Evolutionary conservation across 2,329 filamentous ascomycete species (phyloP), one percentile per base, ranked within the genome.

Genomic region (Neophaeococcomyces aloes): DNA sequence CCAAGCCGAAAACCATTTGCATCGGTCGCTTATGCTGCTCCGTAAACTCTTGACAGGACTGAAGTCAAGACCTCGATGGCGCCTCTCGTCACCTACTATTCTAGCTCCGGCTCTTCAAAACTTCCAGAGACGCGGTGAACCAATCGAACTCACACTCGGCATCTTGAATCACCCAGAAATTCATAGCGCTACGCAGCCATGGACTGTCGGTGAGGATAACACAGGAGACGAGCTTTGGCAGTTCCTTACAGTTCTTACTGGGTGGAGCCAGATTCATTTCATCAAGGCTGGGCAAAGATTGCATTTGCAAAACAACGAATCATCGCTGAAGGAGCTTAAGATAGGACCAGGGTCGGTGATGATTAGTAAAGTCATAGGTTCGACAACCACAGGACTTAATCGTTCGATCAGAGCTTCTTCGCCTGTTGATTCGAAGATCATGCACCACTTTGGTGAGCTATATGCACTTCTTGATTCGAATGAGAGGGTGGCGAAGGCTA

Each of bases 401-500:
- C 40, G 76, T 66, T 38, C 74, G 67, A 36, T 79, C 67, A 49
- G 52, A 4, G 46, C 52, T 13, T 37, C 47, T n/a, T 55, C 73
- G 66, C 29, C 72, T 1, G 70, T 96, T 2, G 86, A 96, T 58
- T 72, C 76, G 10, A 84, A 89, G 54, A 79, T 96, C 17, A 67
- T 91, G 53, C 74, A 79, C 45, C 84, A 93, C 60, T 94, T 94
- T 56, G 75, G 85, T 42, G 79, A 89, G 48, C 65, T 98, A 18
- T 94, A 91, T 72, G 75, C 78, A 33, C 83, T 89, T 56, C 70
- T 96, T 42, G 78, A 79, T 50, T 75, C 88, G 65, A 75, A 84
- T 34, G 79, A 88, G 46, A 70, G 67, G 38, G 66, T 86, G 32
- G 79, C 83, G 5, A 69, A 74, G 56, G 79, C 84, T 68, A 79